Evolutionary conservation across 768 basidiomycete species (phyloP).

Genomic region (Suillus decipiens): DNA sequence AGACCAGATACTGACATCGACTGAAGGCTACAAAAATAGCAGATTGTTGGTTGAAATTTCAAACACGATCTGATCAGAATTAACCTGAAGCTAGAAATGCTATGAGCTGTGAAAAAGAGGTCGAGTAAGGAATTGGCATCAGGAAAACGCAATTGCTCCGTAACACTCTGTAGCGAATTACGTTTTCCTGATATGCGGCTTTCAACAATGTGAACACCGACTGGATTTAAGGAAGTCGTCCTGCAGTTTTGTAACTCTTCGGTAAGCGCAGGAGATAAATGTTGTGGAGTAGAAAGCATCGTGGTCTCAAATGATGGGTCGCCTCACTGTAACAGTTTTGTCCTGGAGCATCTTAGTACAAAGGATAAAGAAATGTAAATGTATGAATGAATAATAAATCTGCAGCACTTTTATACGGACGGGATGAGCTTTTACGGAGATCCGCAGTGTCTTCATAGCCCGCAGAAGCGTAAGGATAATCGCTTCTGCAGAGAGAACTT

Average conservation of each 20-base stretch:
- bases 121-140: background rate
- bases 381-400: too few species aligned
- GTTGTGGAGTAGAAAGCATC: background rate
- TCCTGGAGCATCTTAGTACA: background rate
- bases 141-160: too few species aligned
- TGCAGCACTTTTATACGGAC: background rate
- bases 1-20: conserved; percentile 23
- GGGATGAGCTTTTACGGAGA: too few species aligned
- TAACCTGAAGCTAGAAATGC: conserved; percentile 29
- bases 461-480: background rate
- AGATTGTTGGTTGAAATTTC: background rate
- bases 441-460: background rate
- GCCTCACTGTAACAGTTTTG: background rate
- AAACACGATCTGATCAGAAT: background rate
- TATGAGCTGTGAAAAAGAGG: conserved; percentile 21
- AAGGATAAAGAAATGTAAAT: background rate
- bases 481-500: background rate
- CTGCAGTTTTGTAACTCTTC: conserved; percentile 25
- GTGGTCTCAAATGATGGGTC: background rate
- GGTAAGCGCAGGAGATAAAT: conserved; percentile 16
- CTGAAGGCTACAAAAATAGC: conserved; percentile 21
- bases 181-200: too few species aligned
- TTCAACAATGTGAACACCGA: conserved; percentile 6
- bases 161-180: too few species aligned
- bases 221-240: conserved; percentile 25